Base-by-base conservation (phyloP, 805 yeast species). In the Saccharomycopsis sp. region DNA sequence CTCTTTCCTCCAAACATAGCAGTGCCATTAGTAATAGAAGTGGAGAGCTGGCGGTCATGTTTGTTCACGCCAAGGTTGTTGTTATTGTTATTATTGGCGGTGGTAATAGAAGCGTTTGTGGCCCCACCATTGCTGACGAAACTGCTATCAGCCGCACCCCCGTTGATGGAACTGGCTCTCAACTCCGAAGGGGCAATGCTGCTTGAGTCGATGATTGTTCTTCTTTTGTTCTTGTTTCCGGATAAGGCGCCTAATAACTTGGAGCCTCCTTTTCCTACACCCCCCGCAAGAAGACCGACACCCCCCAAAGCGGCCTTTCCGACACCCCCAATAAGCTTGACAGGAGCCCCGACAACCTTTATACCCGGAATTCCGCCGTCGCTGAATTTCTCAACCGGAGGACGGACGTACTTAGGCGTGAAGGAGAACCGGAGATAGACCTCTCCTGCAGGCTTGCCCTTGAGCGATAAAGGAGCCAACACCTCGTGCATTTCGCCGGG, bases 351-450 rank as follows among this genome's bases (percentile, higher is more conserved):
- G 14, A 72, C 74, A 37, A 71, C 73, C 9, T 68, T 71, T 51
- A 71, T 75, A 2, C 70, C 70, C 44, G 72, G 75, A 2, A 75
- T 71, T 18, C 74, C 70, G 14, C 74, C 79, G 21, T 74, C 77
- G 71, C 73, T 50, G 77, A 79, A 29, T 76, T 74, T 65, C 77
- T 79, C 57, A 50, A 85, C 68, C 53, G 72, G 71, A n/a, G 92
- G 89, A 68, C 87, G 80, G 52, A 82, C 71, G 68, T 86, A 88
- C 64, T 82, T 81, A 20, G 92, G 91, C 50, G 66, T 67, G 70
- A 87, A 88, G 1, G 74, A 70, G 2, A 81, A 84, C 51, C 75
- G 72, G 58, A 84, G 66, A 57, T 76, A 72, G n/a, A 86, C 71
- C 0, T 73, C 62, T 61, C 95, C 95, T 67, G 84, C 84, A n/a